Conservation (phyloP, 805 yeast species). For the Saturnispora bothae region DNA sequence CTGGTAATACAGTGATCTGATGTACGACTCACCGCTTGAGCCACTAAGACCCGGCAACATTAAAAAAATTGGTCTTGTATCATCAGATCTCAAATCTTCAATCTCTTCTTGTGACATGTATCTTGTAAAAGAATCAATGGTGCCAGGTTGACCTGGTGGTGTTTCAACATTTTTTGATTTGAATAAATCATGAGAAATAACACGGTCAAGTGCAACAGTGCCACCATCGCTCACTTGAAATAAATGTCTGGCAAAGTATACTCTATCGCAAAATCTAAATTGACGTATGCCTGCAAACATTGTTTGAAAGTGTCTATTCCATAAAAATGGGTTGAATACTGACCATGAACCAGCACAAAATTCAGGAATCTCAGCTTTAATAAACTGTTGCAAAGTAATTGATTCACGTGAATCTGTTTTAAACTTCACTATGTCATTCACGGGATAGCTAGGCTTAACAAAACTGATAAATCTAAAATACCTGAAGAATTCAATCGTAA, state of each 20-base stretch:
- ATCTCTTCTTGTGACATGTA: conserved; percentile 40
- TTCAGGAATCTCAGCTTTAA: conserved; percentile 27
- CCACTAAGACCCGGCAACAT: conserved; percentile 74
- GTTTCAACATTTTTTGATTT: conserved; percentile 20
- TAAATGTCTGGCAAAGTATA: conserved; percentile 68
- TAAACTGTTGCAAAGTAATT: conserved; percentile 17
- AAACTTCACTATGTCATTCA: conserved; percentile 8
- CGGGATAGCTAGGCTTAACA: conserved; percentile 12
- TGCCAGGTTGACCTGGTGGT: conserved; percentile 27
- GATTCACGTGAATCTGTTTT: neutral
- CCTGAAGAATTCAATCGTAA: neutral
- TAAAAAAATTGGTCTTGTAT: conserved; percentile 48
- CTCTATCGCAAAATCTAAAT: conserved; percentile 38
- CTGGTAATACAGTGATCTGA: conserved; percentile 44
- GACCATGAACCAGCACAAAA: conserved; percentile 39
- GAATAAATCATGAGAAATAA: conserved; percentile 30
- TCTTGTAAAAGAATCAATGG: conserved; percentile 43
- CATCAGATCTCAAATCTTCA: conserved; percentile 18
- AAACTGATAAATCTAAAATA: conserved; percentile 10
- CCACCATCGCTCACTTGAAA: conserved; percentile 56
- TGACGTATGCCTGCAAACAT: conserved; percentile 50
- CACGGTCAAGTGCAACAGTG: conserved; percentile 66
- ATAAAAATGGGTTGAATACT: conserved; percentile 50
- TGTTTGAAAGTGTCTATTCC: conserved; percentile 73
- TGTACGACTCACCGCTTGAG: conserved; percentile 73